Conservation (phyloP, 805 yeast species). For the Kuraishia cidri region DNA sequence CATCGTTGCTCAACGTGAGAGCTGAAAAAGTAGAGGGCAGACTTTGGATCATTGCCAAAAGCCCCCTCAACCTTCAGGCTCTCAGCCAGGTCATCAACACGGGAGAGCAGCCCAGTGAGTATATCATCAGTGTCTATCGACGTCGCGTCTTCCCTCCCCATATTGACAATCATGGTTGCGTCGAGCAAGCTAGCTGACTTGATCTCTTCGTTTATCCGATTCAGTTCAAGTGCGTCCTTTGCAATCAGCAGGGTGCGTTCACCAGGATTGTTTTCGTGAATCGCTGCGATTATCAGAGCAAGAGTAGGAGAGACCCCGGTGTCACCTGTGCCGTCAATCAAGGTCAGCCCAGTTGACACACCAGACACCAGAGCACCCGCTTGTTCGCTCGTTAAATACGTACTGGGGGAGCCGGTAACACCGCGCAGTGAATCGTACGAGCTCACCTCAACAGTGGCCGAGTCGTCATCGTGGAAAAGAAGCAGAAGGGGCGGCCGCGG, state of each 20-base stretch:
- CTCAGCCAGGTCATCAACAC: conserved; percentile 21
- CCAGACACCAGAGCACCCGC: conserved; percentile 16
- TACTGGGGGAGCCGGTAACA: too few species aligned
- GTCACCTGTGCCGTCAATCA: conserved; percentile 11
- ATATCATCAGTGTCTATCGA: too few species aligned
- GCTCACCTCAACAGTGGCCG: not conserved
- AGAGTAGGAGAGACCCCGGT: conserved; percentile 23
- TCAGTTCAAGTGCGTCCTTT: too few species aligned
- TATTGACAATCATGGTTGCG: too few species aligned
- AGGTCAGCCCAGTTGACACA: conserved; percentile 8
- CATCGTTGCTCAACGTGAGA: conserved; percentile 13
- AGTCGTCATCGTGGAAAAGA: not conserved
- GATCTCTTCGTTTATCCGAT: too few species aligned
- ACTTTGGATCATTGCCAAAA: conserved; percentile 25
- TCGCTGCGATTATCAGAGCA: conserved; percentile 12
- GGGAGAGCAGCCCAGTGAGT: conserved; percentile 9
- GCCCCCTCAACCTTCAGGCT: conserved; percentile 21
- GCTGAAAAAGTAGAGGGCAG: conserved; percentile 22
- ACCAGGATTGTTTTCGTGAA: conserved; percentile 11
- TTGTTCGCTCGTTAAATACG: conserved; percentile 11
- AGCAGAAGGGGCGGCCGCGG: not conserved
- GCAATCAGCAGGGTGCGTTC: conserved; percentile 19
- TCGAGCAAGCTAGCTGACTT: too few species aligned
- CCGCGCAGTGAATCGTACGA: too few species aligned
- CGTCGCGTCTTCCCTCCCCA: too few species aligned